These are phyloP conservation scores for Fusarium xyrophilum DNA, from an alignment of 2,329 filamentous ascomycete species.

Conservation along the genomic window DNA sequence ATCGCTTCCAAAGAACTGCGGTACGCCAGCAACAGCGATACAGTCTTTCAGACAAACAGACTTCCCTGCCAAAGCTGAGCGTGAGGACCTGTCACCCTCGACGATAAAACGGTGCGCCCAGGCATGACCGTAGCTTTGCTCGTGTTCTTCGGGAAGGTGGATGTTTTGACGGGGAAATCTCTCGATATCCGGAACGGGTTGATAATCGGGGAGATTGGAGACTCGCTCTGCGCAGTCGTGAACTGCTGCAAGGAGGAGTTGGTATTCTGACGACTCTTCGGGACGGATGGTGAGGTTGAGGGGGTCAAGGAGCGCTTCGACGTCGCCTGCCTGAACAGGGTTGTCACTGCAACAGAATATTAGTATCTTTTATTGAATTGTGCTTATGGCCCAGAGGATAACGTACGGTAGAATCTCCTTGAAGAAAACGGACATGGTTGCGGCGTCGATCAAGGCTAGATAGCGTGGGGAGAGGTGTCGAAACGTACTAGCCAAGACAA, in stretches of 20 bases:
- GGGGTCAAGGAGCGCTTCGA: constrained; percentile 45
- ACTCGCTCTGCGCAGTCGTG: constrained; percentile 59
- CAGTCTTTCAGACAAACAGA: constrained; percentile 62
- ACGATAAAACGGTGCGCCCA: constrained; percentile 61
- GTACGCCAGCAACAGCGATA: constrained; percentile 60
- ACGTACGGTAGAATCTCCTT: constrained; percentile 47
- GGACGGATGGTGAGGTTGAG: constrained; percentile 49
- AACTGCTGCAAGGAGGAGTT: constrained; percentile 57
- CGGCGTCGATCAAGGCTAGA: background rate
- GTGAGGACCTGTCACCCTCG: constrained; percentile 29
- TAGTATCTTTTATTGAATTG: background rate
- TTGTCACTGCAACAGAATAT: constrained; percentile 42
- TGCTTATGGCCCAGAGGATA: rapidly evolving
- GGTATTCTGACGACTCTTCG: constrained; percentile 53
- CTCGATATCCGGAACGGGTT: constrained; percentile 50
- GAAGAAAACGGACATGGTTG: constrained; percentile 51
- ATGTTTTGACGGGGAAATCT: constrained; percentile 55
- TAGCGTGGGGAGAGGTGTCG: background rate
- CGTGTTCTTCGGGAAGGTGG: constrained; percentile 52
- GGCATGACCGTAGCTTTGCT: constrained; percentile 50
- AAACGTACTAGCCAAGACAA: background rate
- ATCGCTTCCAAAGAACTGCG: constrained; percentile 60
- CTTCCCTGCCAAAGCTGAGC: constrained; percentile 48
- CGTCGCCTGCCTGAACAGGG: constrained; percentile 51
- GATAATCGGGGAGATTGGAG: constrained; percentile 54